Evolutionary conservation across 768 basidiomycete species (phyloP).

Genomic region (Mycena chlorophos): DNA sequence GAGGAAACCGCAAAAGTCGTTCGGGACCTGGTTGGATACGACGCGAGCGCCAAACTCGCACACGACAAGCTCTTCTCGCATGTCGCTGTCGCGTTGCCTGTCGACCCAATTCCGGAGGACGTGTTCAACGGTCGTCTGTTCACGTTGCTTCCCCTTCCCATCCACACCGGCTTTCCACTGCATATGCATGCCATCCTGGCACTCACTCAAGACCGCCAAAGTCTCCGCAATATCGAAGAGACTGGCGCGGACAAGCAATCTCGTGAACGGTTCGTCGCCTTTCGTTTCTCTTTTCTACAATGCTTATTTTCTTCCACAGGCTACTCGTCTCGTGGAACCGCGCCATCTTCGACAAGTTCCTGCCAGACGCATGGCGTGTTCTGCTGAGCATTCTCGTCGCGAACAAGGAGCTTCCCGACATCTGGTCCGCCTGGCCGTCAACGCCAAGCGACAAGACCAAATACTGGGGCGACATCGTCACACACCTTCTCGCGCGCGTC

Average conservation of each 20-base stretch:
- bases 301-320: neutral
- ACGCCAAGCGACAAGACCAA: neutral
- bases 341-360: constrained; percentile 23
- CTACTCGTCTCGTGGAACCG: constrained; percentile 26
- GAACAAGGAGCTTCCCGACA: constrained; percentile 13
- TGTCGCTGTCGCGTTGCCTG: constrained; percentile 28
- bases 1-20: constrained; percentile 16
- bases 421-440: constrained; percentile 25
- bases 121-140: constrained; percentile 29
- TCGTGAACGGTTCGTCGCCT: constrained; percentile 24
- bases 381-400: constrained; percentile 19
- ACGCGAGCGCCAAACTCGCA: constrained; percentile 20
- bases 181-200: constrained; percentile 35
- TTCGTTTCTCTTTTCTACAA: neutral
- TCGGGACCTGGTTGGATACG: constrained; percentile 14
- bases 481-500: constrained; percentile 7
- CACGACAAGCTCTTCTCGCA: constrained; percentile 32
- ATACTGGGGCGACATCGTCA: constrained; percentile 15
- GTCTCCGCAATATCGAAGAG: constrained; percentile 32
- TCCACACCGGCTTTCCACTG: constrained; percentile 31
- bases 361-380: constrained; percentile 18
- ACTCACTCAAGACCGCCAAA: constrained; percentile 32
- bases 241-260: constrained; percentile 18
- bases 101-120: neutral
- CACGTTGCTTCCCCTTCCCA: constrained; percentile 35